A percentile compares a stretch with the other conserved stretches of the same genome.
phyloP scores from a whole-genome alignment of 1,284 basidiomycete species.

The Schizopora paradoxa region DNA sequence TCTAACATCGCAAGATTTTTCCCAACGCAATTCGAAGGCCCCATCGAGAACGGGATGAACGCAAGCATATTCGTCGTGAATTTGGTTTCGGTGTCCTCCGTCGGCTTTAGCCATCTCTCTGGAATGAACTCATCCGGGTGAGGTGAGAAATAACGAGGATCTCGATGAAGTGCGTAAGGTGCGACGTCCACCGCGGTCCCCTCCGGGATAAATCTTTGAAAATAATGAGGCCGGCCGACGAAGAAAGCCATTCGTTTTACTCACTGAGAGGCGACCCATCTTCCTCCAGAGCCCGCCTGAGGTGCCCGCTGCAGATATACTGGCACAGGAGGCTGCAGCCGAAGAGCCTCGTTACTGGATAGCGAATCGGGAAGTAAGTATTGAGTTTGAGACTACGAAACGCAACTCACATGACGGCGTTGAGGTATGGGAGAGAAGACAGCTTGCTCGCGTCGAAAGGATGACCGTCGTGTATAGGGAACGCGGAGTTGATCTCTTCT shows the following conservation, averaged over 20 bases:
- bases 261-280: constrained; percentile 5
- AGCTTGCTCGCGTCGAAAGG: constrained; percentile 18
- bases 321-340: constrained; percentile 9
- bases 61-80: constrained; percentile 31
- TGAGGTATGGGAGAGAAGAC: constrained; percentile 28
- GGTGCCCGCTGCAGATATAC: constrained; percentile 12
- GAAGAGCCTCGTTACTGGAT: constrained; percentile 8
- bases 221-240: not conserved
- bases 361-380: not conserved
- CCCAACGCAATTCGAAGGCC: constrained; percentile 32
- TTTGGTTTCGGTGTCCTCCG: not conserved
- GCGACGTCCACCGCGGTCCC: constrained; percentile 43
- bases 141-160: constrained; percentile 35
- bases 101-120: constrained; percentile 34
- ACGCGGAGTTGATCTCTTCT: constrained; percentile 26
- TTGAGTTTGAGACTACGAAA: not conserved
- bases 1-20: constrained; percentile 31
- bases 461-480: constrained; percentile 18
- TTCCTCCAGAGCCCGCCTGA: constrained; percentile 5
- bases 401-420: constrained; percentile 30
- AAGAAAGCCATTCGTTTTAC: not conserved
- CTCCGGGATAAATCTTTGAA: constrained; percentile 41
- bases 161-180: constrained; percentile 41
- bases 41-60: constrained; percentile 31
- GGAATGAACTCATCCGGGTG: constrained; percentile 37